phyloP scores from a whole-genome alignment of 352 stramenopile genomes.

The Phytophthora pistaciae region DNA sequence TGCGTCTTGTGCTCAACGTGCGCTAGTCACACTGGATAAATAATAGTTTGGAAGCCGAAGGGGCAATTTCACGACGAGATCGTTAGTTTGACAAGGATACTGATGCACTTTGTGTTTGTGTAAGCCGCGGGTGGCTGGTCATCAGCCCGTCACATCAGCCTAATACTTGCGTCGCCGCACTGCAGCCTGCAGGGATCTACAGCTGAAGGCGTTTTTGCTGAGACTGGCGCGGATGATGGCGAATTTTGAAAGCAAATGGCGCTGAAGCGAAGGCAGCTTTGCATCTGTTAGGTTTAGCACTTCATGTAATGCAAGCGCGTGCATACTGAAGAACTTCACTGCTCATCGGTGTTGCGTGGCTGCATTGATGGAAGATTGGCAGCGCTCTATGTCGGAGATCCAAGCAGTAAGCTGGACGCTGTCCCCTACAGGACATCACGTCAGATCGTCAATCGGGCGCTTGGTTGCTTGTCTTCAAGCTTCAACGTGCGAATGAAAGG shows the following conservation, averaged over 20 bases:
- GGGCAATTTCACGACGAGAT: conserved; percentile 1
- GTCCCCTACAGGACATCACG: conserved; percentile 7
- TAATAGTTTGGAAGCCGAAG: neutral
- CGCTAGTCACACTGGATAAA: conserved; percentile 5
- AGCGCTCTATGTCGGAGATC: conserved; percentile 1
- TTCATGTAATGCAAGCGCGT: conserved; percentile 5
- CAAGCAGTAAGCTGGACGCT: neutral
- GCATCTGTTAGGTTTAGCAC: conserved; percentile 18
- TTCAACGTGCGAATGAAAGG: conserved; percentile 31
- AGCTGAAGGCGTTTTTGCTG: neutral
- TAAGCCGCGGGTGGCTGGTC: neutral
- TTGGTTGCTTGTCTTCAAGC: conserved; percentile 14
- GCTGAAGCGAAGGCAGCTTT: conserved; percentile 16
- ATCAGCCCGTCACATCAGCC: neutral
- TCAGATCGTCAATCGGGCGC: conserved; percentile 17
- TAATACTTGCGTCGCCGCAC: neutral
- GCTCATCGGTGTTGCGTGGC: neutral
- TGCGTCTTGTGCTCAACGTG: conserved; percentile 4
- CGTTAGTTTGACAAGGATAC: conserved; percentile 3
- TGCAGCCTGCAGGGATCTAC: no score
- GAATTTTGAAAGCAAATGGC: conserved; percentile 22
- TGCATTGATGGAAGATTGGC: conserved; percentile 6
- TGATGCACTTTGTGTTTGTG: neutral
- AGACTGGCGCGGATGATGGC: neutral
- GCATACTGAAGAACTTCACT: neutral